These are phyloP conservation scores for Fonsecaea pugnacius DNA, from an alignment of 2,329 filamentous ascomycete genomes.

Conservation along the genomic window DNA sequence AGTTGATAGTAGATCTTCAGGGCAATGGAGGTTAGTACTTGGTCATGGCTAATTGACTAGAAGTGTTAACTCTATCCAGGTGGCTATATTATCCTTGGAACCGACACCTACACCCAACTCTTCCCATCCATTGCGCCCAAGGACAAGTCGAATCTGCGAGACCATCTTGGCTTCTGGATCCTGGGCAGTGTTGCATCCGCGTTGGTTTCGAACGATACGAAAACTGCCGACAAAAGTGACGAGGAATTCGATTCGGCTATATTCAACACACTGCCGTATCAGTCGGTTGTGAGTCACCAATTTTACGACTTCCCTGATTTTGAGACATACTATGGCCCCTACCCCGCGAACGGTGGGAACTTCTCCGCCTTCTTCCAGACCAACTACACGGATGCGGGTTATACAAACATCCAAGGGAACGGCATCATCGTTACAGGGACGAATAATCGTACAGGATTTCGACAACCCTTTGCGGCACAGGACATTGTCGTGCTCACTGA, in stretches of 20 bases:
- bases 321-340: constrained; percentile 48
- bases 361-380: constrained; percentile 64
- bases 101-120: constrained; percentile 59
- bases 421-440: constrained; percentile 55
- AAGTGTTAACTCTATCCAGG: constrained; percentile 44
- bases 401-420: constrained; percentile 38
- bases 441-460: constrained; percentile 52
- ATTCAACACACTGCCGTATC: constrained; percentile 41
- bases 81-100: constrained; percentile 55
- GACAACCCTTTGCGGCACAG: constrained; percentile 59
- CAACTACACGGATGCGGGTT: constrained; percentile 50
- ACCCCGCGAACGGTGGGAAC: constrained; percentile 54
- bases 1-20: constrained; percentile 67
- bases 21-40: constrained; percentile 56
- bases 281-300: constrained; percentile 40
- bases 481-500: constrained; percentile 56
- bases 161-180: constrained; percentile 47
- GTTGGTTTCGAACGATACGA: constrained; percentile 29
- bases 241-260: constrained; percentile 40
- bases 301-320: constrained; percentile 48
- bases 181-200: constrained; percentile 40
- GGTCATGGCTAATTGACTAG: neutral
- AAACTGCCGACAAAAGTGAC: constrained; percentile 39
- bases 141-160: constrained; percentile 54
- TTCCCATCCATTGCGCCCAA: constrained; percentile 55